Conservation (phyloP, 176 grass and related monocot species). For the Rhynchospora pubera region DNA sequence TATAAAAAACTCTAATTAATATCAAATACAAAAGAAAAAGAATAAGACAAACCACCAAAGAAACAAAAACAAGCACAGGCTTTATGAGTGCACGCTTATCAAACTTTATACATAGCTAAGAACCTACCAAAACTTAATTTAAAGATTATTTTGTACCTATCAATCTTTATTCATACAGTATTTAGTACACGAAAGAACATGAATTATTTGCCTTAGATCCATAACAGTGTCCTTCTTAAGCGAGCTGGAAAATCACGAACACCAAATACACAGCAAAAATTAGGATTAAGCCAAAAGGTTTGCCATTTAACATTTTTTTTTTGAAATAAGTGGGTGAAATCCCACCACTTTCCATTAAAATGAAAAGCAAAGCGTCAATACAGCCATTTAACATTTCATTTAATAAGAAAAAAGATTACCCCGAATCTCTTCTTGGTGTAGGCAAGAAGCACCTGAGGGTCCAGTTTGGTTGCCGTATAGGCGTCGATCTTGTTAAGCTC, state of each 20-base stretch:
- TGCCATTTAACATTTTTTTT: too few species aligned
- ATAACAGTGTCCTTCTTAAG: background rate
- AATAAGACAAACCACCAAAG: too few species aligned
- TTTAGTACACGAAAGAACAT: background rate
- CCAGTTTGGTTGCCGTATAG: slow-evolving; percentile 36
- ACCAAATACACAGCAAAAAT: background rate
- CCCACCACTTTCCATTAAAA: too few species aligned
- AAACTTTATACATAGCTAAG: too few species aligned
- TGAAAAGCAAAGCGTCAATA: too few species aligned
- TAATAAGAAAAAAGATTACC: slow-evolving; percentile 22
- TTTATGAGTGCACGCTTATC: too few species aligned
- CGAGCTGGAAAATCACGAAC: background rate
- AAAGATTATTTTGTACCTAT: too few species aligned
- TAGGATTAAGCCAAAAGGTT: background rate
- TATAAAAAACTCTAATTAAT: too few species aligned
- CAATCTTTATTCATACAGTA: background rate
- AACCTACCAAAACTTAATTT: too few species aligned
- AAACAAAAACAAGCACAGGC: too few species aligned
- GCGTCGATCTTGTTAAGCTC: slow-evolving; percentile 65
- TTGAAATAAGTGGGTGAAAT: too few species aligned
- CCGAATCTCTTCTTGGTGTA: slow-evolving; percentile 38
- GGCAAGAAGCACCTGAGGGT: slow-evolving; percentile 40
- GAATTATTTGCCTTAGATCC: background rate
- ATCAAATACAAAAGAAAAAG: too few species aligned
- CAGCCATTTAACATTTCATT: background rate